Percentiles rank a stretch among this genome's conserved stretches.
phyloP scores from a whole-genome alignment of 768 basidiomycete species.

The Amanita thiersii region DNA sequence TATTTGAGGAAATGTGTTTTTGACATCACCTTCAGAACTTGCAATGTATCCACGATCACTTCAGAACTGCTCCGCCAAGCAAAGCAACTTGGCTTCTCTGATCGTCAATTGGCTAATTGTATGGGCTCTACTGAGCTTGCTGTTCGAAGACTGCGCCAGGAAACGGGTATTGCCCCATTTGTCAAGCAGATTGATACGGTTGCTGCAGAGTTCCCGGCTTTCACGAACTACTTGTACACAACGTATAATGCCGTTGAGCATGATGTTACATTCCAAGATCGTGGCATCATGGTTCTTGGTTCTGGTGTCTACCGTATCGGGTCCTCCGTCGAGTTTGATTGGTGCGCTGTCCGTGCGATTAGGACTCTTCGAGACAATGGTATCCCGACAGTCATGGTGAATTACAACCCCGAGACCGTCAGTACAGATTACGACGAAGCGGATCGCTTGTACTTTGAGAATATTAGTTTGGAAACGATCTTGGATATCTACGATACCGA shows the following conservation, averaged over 20 bases:
- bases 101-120: conserved; percentile 77
- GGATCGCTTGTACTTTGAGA: conserved; percentile 97
- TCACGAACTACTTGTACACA: conserved; percentile 98
- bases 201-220: conserved; percentile 97
- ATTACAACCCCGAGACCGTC: conserved; percentile 99
- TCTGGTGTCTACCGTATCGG: conserved; percentile 99
- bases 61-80: conserved; percentile 62
- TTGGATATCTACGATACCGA: conserved; percentile 95
- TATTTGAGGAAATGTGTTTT: conserved; percentile 5
- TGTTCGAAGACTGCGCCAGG: conserved; percentile 83
- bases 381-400: conserved; percentile 95
- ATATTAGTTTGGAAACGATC: conserved; percentile 93
- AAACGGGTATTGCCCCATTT: conserved; percentile 75
- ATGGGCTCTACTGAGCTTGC: conserved; percentile 90
- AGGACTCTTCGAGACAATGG: conserved; percentile 93
- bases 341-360: conserved; percentile 98
- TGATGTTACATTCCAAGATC: conserved; percentile 82
- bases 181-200: conserved; percentile 99
- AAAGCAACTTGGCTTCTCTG: conserved; percentile 95
- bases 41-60: conserved; percentile 57
- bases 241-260: conserved; percentile 97
- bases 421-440: conserved; percentile 99
- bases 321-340: conserved; percentile 98
- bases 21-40: conserved; percentile 33
- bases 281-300: conserved; percentile 94